These are phyloP conservation scores for Funneliformis caledonium DNA, from an alignment of 371 early-diverging fungal species.

Conservation along the genomic window DNA sequence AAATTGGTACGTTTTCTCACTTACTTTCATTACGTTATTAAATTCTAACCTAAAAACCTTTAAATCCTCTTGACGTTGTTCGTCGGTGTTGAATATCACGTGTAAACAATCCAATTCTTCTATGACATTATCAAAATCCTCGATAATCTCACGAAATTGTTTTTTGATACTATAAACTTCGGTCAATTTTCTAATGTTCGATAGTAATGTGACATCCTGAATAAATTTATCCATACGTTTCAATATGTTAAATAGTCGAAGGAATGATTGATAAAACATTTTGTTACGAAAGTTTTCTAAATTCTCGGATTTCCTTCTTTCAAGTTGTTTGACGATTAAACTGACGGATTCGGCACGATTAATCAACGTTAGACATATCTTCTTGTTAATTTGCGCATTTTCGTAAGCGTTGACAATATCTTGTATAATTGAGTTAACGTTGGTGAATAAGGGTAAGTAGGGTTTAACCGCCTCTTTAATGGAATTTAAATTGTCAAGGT, in stretches of 20 bases:
- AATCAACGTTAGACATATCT: conserved; percentile 24
- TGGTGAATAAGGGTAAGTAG: not conserved
- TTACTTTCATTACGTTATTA: not conserved
- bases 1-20: not conserved
- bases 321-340: not conserved
- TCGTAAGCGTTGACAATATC: conserved; percentile 10
- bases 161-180: conserved; percentile 3
- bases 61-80: not conserved
- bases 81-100: not conserved
- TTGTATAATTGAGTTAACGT: not conserved
- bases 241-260: not conserved
- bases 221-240: conserved; percentile 24
- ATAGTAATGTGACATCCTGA: conserved; percentile 14
- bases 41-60: not conserved
- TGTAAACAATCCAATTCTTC: not conserved
- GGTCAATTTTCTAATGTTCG: conserved; percentile 7
- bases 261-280: conserved; percentile 14
- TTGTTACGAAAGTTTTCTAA: conserved; percentile 10
- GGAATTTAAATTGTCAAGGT: not conserved
- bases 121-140: conserved; percentile 15
- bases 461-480: not conserved
- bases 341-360: conserved; percentile 11
- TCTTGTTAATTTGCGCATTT: conserved; percentile 29
- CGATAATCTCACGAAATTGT: not conserved
- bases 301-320: conserved; percentile 20